A percentile compares a stretch with the other conserved stretches of the same genome.
Conservation (phyloP, 139 green algal genomes). For the Helicosporidium sp. region DNA sequence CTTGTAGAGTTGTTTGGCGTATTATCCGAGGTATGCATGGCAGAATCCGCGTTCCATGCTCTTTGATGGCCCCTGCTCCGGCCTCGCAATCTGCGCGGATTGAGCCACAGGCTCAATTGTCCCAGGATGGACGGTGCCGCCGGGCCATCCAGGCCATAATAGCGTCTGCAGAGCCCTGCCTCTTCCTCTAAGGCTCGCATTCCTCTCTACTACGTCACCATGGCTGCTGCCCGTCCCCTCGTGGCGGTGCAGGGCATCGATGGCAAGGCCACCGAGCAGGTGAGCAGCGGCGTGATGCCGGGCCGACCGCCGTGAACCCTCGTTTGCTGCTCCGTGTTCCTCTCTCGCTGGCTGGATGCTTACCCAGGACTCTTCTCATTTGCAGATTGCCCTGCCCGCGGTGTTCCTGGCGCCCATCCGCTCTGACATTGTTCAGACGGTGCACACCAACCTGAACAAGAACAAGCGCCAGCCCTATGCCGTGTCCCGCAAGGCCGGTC, state of each 20-base stretch:
- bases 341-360: too few species aligned
- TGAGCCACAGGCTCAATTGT: too few species aligned
- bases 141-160: too few species aligned
- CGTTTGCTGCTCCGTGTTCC: too few species aligned
- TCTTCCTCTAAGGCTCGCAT: not conserved
- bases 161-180: too few species aligned
- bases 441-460: conserved; percentile 86
- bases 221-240: conserved; percentile 43
- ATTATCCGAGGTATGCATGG: not conserved
- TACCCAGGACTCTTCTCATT: not conserved
- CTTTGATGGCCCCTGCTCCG: too few species aligned
- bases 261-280: conserved; percentile 29
- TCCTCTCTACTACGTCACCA: not conserved
- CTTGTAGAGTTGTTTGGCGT: not conserved
- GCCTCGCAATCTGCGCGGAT: too few species aligned
- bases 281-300: not conserved
- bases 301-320: too few species aligned
- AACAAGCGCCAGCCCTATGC: conserved; percentile 95
- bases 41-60: not conserved
- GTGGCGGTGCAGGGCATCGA: conserved; percentile 64
- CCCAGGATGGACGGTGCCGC: too few species aligned
- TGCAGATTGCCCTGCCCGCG: conserved; percentile 58
- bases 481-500: conserved; percentile 72
- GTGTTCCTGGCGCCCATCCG: conserved; percentile 81
- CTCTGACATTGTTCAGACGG: conserved; percentile 70